Conservation (phyloP, 768 basidiomycete genomes). For the Nidularia pulvinata region DNA sequence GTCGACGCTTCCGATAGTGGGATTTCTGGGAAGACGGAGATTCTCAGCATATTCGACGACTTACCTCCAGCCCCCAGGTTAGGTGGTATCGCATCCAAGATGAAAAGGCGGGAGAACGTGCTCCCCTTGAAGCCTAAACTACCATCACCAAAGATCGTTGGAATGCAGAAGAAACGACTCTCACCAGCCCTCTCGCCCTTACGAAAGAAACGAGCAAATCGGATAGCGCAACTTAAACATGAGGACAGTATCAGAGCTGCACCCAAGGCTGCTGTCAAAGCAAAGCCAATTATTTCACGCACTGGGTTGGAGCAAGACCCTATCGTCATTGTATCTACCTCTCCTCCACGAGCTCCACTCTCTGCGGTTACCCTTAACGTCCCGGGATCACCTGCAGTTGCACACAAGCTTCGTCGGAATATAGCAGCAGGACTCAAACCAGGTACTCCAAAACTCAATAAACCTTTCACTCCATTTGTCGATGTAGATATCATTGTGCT, state of each 20-base stretch:
- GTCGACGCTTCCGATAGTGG: constrained; percentile 39
- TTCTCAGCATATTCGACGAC: constrained; percentile 41
- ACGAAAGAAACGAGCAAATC: constrained; percentile 25
- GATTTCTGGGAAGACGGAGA: constrained; percentile 20
- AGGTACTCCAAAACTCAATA: constrained; percentile 22
- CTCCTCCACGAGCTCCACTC: constrained; percentile 29
- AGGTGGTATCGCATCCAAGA: constrained; percentile 37
- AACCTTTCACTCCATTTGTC: constrained; percentile 46
- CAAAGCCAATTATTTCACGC: not conserved
- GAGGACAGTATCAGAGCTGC: constrained; percentile 1
- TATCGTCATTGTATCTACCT: constrained; percentile 7
- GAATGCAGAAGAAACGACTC: constrained; percentile 33
- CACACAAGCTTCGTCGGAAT: constrained; percentile 7
- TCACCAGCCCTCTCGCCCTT: constrained; percentile 31
- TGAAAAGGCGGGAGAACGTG: constrained; percentile 46
- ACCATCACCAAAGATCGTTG: constrained; percentile 34
- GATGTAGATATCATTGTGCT: constrained; percentile 69
- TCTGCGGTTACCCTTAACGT: constrained; percentile 25
- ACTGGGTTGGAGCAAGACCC: constrained; percentile 4
- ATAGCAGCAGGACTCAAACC: constrained; percentile 13
- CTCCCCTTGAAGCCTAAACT: constrained; percentile 25
- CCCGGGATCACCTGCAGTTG: constrained; percentile 33
- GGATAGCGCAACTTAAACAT: constrained; percentile 26
- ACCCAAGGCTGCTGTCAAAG: not conserved
- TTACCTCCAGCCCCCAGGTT: constrained; percentile 34